Base-by-base conservation (phyloP, 441 rosid species). In the Populus trichocarpa region DNA sequence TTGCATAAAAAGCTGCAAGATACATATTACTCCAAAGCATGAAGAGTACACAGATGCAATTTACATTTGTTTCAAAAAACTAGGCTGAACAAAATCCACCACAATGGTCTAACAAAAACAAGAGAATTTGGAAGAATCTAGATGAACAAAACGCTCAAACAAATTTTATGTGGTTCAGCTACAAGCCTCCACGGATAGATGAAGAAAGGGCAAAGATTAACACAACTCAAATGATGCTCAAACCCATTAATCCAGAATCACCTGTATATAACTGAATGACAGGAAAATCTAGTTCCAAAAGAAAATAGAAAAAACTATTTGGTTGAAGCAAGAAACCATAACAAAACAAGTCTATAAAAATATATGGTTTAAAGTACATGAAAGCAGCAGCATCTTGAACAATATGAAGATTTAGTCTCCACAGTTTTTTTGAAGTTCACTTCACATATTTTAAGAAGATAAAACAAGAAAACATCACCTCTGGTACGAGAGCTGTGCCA, bases 401-500 rank as follows among this genome's bases (percentile, higher is more conserved):
- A 28, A n/a, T 28, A 4, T 28, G 50, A 75, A 57, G 26, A 50
- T 26, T 22, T 23, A 20, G 14, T 13, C 16, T 30, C 38, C 11
- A 5, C 35, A 57, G 69, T 30, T 33, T 32, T 71, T 71, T 67
- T 18, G 8, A 30, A 53, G 40, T 53, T 53, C n/a, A 53, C 38
- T 5, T 59, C 65, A 20, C n/a, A 79, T 40, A 69, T 74, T 78
- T 73, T 25, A 38, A 20, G 14, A 38, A 26, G 71, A 73, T 70
- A 30, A 76, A 71, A 78, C 69, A 74, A 75, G 66, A 69, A 59
- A 32, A 22, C 23, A 68, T 86, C 80, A 92, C 97, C 97, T 91
- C 90, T 6, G 96, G 97, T 74, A 89, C 81, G 40, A 93, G 89
- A 80, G 96, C 96, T 72, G 92, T 90, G 81, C 96, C 97, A 83